Evolutionary conservation across 2,329 filamentous ascomycete species (phyloP), one percentile per base, ranked within the genome.

Genomic region (Alternaria triticimaculans): DNA sequence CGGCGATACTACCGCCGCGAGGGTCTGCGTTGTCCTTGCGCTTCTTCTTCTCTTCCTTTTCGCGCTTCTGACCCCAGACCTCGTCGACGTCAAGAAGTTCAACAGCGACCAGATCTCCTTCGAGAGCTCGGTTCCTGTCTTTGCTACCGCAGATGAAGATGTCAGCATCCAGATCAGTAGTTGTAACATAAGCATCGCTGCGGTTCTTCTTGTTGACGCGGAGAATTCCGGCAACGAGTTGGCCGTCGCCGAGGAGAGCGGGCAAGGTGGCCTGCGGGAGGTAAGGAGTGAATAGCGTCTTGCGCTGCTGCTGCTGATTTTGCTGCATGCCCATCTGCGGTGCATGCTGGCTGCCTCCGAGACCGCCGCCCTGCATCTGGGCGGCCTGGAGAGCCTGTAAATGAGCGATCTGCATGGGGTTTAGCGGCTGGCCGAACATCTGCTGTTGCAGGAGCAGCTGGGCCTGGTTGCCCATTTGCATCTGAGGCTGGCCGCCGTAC

Each of bases 41-140:
- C 85, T 98, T 99, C 89, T 99, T 99, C 88, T 99, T 99, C 81
- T 99, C 96, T 83, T 99, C 96, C 81, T 99, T 99, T 81, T 99
- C 96, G 60, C 94, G 93, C 87, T 99, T 99, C 85, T 99, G 96
- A 23, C 91, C 89, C 96, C 96, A 99, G 3, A 99, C 96, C 78
- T 99, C 96, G 78, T 98, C 96, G 8, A 99, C 96, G 76, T 99
- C 95, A 55, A 99, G 89, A 50, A 99, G 89, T 82, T 99, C 96
- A 58, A 99, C 89, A 30, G 96, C 96, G 62, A 99, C 96, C 59
- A 97, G 87, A 79, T 99, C 96, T 63, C 96, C 96, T 80, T 99
- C 96, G 37, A 99, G 87, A 59, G 96, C 96, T 81, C 96, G 92
- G 81, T 99, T 99, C 71, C 96, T 92, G 80, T 99, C 96, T 82